These are phyloP conservation scores for Plenodomus biglobosus DNA, from an alignment of 2,329 filamentous ascomycete species.

Conservation along the genomic window DNA sequence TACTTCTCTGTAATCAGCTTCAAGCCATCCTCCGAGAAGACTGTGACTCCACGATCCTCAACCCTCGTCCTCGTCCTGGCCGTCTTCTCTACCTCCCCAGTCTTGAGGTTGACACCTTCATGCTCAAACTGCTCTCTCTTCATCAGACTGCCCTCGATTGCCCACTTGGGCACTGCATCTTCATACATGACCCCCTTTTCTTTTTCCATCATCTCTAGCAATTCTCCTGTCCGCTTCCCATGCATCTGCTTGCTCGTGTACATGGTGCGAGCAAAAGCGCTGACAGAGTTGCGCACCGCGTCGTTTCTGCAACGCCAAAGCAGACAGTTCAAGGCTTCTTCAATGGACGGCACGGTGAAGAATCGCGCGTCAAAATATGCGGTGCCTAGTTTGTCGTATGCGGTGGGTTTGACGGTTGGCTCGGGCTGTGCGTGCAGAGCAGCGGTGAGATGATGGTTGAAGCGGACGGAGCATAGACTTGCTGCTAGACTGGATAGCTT, in stretches of 20 bases:
- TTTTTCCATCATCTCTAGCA: constrained; percentile 27
- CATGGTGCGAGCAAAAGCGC: constrained; percentile 31
- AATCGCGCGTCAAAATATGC: constrained; percentile 37
- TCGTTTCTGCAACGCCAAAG: constrained; percentile 38
- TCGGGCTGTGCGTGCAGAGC: constrained; percentile 17
- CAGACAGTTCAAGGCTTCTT: constrained; percentile 34
- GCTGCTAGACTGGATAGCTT: constrained; percentile 34
- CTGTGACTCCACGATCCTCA: constrained; percentile 29
- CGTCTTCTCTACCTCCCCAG: constrained; percentile 24
- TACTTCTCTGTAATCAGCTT: constrained; percentile 28
- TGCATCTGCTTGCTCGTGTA: constrained; percentile 30
- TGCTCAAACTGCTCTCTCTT: constrained; percentile 37
- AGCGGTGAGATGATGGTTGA: constrained; percentile 26
- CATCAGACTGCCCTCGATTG: constrained; percentile 33
- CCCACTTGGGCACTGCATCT: constrained; percentile 36
- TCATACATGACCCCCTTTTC: constrained; percentile 29
- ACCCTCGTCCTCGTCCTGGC: constrained; percentile 26
- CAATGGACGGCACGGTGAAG: constrained; percentile 27
- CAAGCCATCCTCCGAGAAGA: constrained; percentile 26
- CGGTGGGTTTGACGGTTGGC: constrained; percentile 18
- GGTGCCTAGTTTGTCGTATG: constrained; percentile 16
- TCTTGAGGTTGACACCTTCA: constrained; percentile 32
- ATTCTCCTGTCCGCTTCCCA: constrained; percentile 23
- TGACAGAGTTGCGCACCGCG: constrained; percentile 33
- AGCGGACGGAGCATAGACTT: constrained; percentile 32